phyloP scores from a whole-genome alignment of 2,329 filamentous ascomycete genomes.

The Colletotrichum zoysiae region DNA sequence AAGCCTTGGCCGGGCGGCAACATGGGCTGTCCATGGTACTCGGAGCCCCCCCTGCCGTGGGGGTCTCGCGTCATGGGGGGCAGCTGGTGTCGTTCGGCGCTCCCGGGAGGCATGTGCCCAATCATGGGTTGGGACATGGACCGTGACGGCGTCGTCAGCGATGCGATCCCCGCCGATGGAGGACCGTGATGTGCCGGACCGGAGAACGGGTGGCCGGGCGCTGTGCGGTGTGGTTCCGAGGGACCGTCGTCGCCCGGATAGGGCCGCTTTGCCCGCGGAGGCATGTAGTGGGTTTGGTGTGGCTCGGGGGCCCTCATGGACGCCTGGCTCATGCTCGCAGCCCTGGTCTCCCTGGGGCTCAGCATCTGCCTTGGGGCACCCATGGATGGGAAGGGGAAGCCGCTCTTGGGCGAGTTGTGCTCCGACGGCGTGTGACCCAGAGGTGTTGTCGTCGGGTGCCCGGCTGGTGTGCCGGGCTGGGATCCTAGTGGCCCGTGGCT shows the following conservation, averaged over 20 bases:
- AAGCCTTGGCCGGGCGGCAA: constrained; percentile 21
- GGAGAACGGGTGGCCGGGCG: constrained; percentile 28
- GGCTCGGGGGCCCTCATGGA: constrained; percentile 46
- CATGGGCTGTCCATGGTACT: constrained; percentile 33
- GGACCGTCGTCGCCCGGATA: constrained; percentile 24
- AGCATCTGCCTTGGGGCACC: constrained; percentile 48
- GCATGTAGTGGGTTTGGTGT: constrained; percentile 46
- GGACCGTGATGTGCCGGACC: constrained; percentile 38
- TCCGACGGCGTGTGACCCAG: constrained; percentile 50
- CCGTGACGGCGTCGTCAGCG: constrained; percentile 48
- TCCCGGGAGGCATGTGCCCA: constrained; percentile 45
- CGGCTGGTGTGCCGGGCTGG: constrained; percentile 51
- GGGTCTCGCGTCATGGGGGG: constrained; percentile 36
- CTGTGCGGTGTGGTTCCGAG: constrained; percentile 23
- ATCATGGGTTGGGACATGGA: constrained; percentile 54
- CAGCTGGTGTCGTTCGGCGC: constrained; percentile 43
- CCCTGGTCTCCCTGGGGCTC: constrained; percentile 50
- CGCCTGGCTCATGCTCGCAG: constrained; percentile 48
- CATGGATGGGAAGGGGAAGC: constrained; percentile 50
- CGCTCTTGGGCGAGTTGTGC: constrained; percentile 49
- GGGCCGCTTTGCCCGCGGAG: constrained; percentile 42
- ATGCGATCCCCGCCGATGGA: constrained; percentile 43
- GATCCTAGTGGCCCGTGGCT: constrained; percentile 50
- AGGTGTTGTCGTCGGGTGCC: constrained; percentile 44
- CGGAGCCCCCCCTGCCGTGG: constrained; percentile 22